Base-by-base conservation (phyloP, 176 grass and related monocot species). In the Lolium perenne region DNA sequence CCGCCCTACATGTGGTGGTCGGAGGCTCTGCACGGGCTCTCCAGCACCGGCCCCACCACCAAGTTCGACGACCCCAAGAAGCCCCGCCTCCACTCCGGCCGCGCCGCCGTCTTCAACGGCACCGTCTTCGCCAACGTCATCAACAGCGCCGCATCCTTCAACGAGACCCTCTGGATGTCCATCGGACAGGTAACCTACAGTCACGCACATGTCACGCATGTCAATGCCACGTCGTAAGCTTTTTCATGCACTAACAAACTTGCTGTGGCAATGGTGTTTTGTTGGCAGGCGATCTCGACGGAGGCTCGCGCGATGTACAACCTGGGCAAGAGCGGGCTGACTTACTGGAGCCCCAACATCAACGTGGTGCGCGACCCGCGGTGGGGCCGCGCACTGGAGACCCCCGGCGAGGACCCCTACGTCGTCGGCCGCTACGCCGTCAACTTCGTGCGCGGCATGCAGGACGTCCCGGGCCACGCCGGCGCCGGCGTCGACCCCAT, bases 301-400 rank as follows among this genome's bases (percentile, higher is more conserved):
- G 90, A 94, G 76, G 90, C 85, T 4, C 81, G 90, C 1, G 93
- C 93, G 6, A 92, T 94, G 86, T 88, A 94, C 86, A 94, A 94
- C 84, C 85, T 85, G 1, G 91, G 87, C 4, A 88, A 80, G 17
- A 83, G 87, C 10, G 91, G 87, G 48, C 84, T 92, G 25, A 80
- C 91, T 21, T 92, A 83, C 80, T 92, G 87, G 87, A 89, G 87
- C 69, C 91, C 91, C 14, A 89, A 92, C 68, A 83, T 92, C 66
- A 89, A 92, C 74, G 71, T 92, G 43, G 84, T 89, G 47, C 86
- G 90, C 1, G 89, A 91, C 17, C 90, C 90, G 3, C 45, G 90
- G 15, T 88, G 86, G 90, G 86, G 90, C 16, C 67, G 90, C 20
- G 82, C 71, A 0, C 60, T 85, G 8, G 90, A 91, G 86, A 91